Evolutionary conservation across 768 basidiomycete genomes (phyloP), one percentile per base, ranked within the genome.

Genomic region (Lentinula detonsa): DNA sequence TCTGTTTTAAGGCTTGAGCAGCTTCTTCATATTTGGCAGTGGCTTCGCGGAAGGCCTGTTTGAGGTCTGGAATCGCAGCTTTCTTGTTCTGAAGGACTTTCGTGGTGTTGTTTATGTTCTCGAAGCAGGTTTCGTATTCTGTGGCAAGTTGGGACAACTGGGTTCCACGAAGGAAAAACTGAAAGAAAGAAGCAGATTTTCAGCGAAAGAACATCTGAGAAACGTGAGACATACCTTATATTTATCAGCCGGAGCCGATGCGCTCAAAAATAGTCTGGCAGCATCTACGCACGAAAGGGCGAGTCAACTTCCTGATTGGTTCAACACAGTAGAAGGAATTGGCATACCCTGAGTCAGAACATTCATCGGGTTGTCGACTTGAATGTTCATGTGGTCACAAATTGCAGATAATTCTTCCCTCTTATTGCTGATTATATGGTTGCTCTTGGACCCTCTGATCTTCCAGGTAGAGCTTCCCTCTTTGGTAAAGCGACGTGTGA

Each of bases 141-240:
- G 92, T 87, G 3, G 83, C 85, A 49, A 99, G 86, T 66, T 96
- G 91, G 39, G 85, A 82, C 15, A 99, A 84, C 65, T 94, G 92
- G 0, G 97, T 98, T 15, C 97, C 97, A 39, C 86, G 84, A 37
- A 98, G 82, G 82, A 98, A 98, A 73, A 98, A 94, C 94, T 96
- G 65, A 0, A 52, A 61, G 65, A 0, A 52, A 61, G 6, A 39
- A 64, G 54, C 10, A n/a, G n/a, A 61, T 6, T 35, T 28, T 42
- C 4, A 45, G 13, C 40, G 4, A n/a, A n/a, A 28, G 28, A 7
- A 18, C 6, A 33, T 4, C 6, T 18, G 6, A 37, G 16, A 33
- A 61, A 28, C 31, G 40, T 37, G 2, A 23, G 42, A 3, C 65
- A 79, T 68, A 91, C 95, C 75, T 90, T 86, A 77, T 99, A 98